Evolutionary conservation across 306 rosid species (phyloP).

Genomic region (Argentina anserina): DNA sequence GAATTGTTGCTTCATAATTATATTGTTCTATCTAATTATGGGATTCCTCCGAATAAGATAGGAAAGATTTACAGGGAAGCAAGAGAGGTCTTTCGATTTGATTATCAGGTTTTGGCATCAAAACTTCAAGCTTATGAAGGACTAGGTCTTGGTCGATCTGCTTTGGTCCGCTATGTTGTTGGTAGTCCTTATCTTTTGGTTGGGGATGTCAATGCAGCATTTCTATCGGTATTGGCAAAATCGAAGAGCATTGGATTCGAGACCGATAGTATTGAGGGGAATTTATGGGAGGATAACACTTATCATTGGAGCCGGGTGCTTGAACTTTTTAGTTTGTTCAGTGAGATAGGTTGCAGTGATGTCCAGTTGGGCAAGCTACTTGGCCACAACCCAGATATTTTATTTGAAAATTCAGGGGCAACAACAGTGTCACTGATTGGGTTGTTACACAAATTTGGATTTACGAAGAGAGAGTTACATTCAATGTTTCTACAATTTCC

Average conservation of each 20-base stretch:
- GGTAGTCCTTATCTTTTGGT: slow-evolving; percentile 53
- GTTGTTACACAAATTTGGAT: slow-evolving; percentile 59
- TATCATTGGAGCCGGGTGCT: slow-evolving; percentile 55
- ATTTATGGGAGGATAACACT: slow-evolving; percentile 32
- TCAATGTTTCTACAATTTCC: slow-evolving; percentile 57
- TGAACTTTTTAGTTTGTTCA: slow-evolving; percentile 44
- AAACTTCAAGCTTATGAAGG: slow-evolving; percentile 57
- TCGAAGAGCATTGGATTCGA: slow-evolving; percentile 42
- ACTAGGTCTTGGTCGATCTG: slow-evolving; percentile 32
- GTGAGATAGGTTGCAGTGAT: slow-evolving; percentile 35
- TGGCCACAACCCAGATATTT: slow-evolving; percentile 34
- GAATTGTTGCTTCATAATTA: slow-evolving; percentile 52
- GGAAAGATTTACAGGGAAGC: slow-evolving; percentile 56
- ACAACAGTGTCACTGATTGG: slow-evolving; percentile 48
- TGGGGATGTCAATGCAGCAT: slow-evolving; percentile 46
- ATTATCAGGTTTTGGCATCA: slow-evolving; percentile 48
- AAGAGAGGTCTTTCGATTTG: slow-evolving; percentile 39
- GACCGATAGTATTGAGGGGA: slow-evolving; percentile 42
- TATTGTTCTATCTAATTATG: slow-evolving; percentile 49
- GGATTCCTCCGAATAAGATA: slow-evolving; percentile 47
- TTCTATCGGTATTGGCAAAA: slow-evolving; percentile 48
- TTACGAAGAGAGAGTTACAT: slow-evolving; percentile 36
- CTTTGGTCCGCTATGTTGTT: slow-evolving; percentile 35
- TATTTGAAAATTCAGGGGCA: slow-evolving; percentile 66
- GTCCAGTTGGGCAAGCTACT: slow-evolving; percentile 38